Conservation (phyloP, 2,329 filamentous ascomycete species). For the Fusarium veterinarium region DNA sequence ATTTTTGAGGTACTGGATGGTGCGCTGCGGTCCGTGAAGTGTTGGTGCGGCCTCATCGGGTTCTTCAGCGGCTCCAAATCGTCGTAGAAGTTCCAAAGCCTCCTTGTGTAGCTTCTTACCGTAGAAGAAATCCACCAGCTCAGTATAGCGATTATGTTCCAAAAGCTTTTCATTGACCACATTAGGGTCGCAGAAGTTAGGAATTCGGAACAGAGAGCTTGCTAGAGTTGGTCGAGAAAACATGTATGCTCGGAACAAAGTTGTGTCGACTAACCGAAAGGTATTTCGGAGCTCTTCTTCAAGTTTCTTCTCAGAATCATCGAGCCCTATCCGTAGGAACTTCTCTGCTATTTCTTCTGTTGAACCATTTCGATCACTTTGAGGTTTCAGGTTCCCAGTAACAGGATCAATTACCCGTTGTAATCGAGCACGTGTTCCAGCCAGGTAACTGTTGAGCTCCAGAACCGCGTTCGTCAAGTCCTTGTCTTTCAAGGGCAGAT, state of each 20-base stretch:
- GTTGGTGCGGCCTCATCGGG: slow-evolving; percentile 62
- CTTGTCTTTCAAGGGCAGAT: slow-evolving; percentile 76
- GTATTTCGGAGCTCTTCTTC: slow-evolving; percentile 78
- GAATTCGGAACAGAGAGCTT: slow-evolving; percentile 90
- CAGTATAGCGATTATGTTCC: slow-evolving; percentile 88
- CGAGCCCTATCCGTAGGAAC: slow-evolving; percentile 60
- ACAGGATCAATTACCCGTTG: slow-evolving; percentile 71
- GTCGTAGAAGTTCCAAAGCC: slow-evolving; percentile 82
- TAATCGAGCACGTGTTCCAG: slow-evolving; percentile 79
- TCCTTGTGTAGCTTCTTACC: slow-evolving; percentile 93
- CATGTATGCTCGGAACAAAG: slow-evolving; percentile 95
- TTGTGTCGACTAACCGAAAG: slow-evolving; percentile 90
- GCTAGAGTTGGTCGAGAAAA: slow-evolving; percentile 86
- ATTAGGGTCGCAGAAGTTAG: slow-evolving; percentile 96
- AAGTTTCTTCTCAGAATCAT: slow-evolving; percentile 69
- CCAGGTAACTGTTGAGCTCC: slow-evolving; percentile 88
- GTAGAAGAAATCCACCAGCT: slow-evolving; percentile 97
- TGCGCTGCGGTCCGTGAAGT: slow-evolving; percentile 84
- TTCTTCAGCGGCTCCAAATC: slow-evolving; percentile 75
- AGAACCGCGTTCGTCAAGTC: slow-evolving; percentile 84
- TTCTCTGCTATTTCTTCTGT: slow-evolving; percentile 66
- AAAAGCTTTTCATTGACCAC: slow-evolving; percentile 94
- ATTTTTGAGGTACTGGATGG: slow-evolving; percentile 89
- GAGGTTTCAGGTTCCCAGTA: slow-evolving; percentile 70
- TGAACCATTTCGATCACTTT: slow-evolving; percentile 56